Evolutionary conservation across 2,329 filamentous ascomycete genomes (phyloP), one percentile per base, ranked within the genome.

Genomic region (Mycocentrospora acerina): DNA sequence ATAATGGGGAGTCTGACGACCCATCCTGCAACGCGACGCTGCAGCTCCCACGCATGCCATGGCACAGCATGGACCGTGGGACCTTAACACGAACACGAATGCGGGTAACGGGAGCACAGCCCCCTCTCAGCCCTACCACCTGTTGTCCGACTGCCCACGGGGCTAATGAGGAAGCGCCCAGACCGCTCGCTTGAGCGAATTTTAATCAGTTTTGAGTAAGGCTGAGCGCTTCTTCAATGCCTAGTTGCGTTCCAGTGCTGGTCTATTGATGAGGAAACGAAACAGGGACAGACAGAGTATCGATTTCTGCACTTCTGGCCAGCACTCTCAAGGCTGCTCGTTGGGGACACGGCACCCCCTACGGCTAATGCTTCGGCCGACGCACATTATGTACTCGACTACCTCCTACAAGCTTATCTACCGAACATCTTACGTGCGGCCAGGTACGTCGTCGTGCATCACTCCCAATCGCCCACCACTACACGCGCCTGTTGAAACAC

Each of bases 121-220:
- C 43, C 40, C 37, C 32, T 37, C 29, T 44, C 50, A 57, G 55
- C 55, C 51, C 43, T 56, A 59, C 47, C 40, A 44, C 29, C 30
- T 32, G n/a, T 27, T 19, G 19, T 9, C 9, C 39, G 25, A 29
- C 43, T 36, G 26, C 28, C 14, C 29, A 17, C 43, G 35, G 35
- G 33, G 30, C 37, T 37, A 29, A 26, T 37, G 41, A 37, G 19
- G 22, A 45, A 38, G 44, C 40, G n/a, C 28, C 32, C 38, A 35
- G 32, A 18, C 39, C 37, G 39, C 44, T 47, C 35, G 35, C 35
- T 32, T 51, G 42, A n/a, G n/a, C 37, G 26, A 32, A 22, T 29
- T 13, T 41, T 28, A 16, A 32, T 32, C 32, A 31, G 16, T 17
- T 12, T 28, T 35, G 30, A 32, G 35, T 35, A 35, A 32, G 30